Percentiles rank a stretch among this genome's conserved stretches.
phyloP scores from a whole-genome alignment of 257 asterid species.

The Solanum sitiens region DNA sequence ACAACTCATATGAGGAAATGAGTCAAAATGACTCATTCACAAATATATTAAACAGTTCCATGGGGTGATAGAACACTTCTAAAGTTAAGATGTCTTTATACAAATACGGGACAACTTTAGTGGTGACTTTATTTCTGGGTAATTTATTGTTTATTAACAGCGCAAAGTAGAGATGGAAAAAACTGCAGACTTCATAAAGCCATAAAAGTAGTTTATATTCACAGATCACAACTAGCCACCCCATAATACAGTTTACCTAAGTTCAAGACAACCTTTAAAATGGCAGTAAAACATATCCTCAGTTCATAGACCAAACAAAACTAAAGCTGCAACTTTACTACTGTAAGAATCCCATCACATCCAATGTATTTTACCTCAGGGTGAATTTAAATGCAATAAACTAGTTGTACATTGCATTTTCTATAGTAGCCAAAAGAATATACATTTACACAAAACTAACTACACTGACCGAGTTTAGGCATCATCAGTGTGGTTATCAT shows the following conservation, averaged over 20 bases:
- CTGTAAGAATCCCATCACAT: not conserved
- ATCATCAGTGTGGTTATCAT: slow-evolving; percentile 69
- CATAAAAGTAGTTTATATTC: not conserved
- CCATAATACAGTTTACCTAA: not conserved
- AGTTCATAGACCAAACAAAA: not conserved
- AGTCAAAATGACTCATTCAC: no score
- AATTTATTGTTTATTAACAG: not conserved
- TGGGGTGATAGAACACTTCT: no score
- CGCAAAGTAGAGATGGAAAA: not conserved
- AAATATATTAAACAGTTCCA: no score
- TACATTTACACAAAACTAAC: not conserved
- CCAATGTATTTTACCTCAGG: not conserved
- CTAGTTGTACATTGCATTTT: not conserved
- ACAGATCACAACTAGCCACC: not conserved
- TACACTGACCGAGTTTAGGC: slow-evolving; percentile 6
- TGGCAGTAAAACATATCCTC: not conserved
- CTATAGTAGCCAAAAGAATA: not conserved
- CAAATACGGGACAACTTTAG: no score
- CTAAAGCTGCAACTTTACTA: not conserved
- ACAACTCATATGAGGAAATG: no score
- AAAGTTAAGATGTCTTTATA: no score
- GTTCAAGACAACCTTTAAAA: not conserved
- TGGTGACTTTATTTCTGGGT: no score
- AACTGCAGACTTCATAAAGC: not conserved
- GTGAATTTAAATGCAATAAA: not conserved